Evolutionary conservation across 2,329 filamentous ascomycete genomes (phyloP).

Genomic region (Beauveria rudraprayagi): DNA sequence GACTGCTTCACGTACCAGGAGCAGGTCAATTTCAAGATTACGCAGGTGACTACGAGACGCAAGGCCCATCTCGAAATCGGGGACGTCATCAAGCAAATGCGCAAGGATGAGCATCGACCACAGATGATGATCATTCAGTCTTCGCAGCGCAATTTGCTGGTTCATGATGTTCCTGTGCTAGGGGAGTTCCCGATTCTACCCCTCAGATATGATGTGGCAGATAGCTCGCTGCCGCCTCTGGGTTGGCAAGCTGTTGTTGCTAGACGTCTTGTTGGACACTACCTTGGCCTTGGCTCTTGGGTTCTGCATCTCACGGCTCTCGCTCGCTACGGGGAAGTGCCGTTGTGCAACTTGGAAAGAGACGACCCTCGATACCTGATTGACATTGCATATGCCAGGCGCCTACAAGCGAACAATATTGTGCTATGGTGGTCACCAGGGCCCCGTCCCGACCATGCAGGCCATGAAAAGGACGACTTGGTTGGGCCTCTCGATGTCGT

Average conservation of each 20-base stretch:
- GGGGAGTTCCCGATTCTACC: constrained; percentile 78
- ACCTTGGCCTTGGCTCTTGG: constrained; percentile 89
- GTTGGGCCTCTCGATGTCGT: constrained; percentile 75
- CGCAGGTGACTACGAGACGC: constrained; percentile 78
- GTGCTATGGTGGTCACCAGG: constrained; percentile 94
- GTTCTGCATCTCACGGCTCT: constrained; percentile 80
- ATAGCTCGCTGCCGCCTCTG: constrained; percentile 81
- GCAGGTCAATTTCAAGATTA: constrained; percentile 74
- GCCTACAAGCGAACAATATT: constrained; percentile 83
- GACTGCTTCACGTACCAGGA: constrained; percentile 82
- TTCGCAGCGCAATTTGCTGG: constrained; percentile 68
- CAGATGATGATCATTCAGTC: constrained; percentile 86
- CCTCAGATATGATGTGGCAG: constrained; percentile 72
- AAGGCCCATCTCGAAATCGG: constrained; percentile 84
- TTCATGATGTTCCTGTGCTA: constrained; percentile 77
- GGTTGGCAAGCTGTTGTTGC: constrained; percentile 91
- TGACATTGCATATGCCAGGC: constrained; percentile 86
- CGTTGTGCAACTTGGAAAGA: constrained; percentile 87
- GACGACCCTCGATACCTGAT: constrained; percentile 94
- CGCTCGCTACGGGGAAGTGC: constrained; percentile 86
- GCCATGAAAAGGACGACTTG: constrained; percentile 89
- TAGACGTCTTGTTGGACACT: constrained; percentile 78
- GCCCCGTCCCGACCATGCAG: constrained; percentile 85
- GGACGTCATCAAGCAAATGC: constrained; percentile 83
- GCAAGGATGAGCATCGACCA: constrained; percentile 72